Base-by-base conservation (phyloP, 1,284 basidiomycete species). In the Cystobasidium pallidum region DNA sequence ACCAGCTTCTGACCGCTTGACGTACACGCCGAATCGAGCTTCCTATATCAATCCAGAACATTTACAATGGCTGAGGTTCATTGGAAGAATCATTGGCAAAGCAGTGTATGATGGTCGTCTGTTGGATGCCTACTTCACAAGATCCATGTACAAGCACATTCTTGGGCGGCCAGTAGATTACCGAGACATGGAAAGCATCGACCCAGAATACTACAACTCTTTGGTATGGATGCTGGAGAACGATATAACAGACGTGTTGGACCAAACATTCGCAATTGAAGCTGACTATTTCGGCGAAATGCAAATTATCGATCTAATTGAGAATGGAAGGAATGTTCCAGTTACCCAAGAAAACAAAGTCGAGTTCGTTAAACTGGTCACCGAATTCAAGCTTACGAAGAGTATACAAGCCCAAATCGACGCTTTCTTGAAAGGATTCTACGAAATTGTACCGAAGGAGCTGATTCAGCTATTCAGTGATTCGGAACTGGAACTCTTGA, bases 51-150 rank as follows among this genome's bases (percentile, higher is more conserved):
- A 98, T 80, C 91, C 91, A 3, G 92, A 98, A 78, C 95, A 99
- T 82, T 82, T 99, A 52, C 89, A 90, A 19, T 99, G 96, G 86
- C 99, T 99, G 90, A 94, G 94, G 80, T 99, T 99, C 78, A 93
- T 99, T 54, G 96, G 96, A 4, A 89, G 94, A 52, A 89, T 99
- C 77, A 97, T 99, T 77, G 95, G 96, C 51, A 92, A 94, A 81
- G 94, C 93, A 8, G 93, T 95, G 76, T 93, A 92, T 80, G 95
- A 98, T 79, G 94, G 94, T 3, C 88, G 96, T 21, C 85, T 99
- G 39, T 86, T 99, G 45, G 96, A 99, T 81, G 96, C 96, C 11
- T 97, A 99, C 84, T 99, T 99, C 80, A 92, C 91, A 24, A 88
- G 94, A 75, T 95, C 94, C 76, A 83, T 97, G 81, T 96, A 98